phyloP scores from a whole-genome alignment of 169 alveolate genomes.

The Cryptosporidium ryanae region DNA sequence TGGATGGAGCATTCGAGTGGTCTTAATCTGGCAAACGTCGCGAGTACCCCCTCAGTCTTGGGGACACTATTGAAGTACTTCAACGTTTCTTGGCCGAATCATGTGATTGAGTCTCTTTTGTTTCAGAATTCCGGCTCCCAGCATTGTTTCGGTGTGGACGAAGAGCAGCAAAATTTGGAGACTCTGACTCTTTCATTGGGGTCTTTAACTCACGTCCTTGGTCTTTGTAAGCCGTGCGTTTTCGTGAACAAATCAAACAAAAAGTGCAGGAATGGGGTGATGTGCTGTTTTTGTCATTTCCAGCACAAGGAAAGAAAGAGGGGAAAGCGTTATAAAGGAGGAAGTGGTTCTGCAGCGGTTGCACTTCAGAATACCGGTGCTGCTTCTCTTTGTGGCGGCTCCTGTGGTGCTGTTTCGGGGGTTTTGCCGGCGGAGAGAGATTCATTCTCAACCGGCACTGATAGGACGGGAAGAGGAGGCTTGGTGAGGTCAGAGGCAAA shows the following conservation, averaged over 20 bases:
- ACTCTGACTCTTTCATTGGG: constrained; percentile 73
- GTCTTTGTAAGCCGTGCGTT: constrained; percentile 84
- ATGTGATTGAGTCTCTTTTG: constrained; percentile 8
- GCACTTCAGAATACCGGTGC: no score
- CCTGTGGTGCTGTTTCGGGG: no score
- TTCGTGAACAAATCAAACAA: constrained; percentile 82
- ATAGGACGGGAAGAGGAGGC: background rate
- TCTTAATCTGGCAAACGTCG: constrained; percentile 64
- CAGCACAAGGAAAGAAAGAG: constrained; percentile 78
- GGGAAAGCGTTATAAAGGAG: constrained; percentile 55
- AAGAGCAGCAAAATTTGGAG: background rate
- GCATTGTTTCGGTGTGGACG: background rate
- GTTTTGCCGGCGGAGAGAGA: no score
- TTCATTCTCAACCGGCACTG: no score
- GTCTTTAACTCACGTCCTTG: constrained; percentile 79
- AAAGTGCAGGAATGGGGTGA: constrained; percentile 80
- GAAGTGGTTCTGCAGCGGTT: background rate
- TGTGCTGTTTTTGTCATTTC: constrained; percentile 82
- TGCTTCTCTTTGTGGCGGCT: no score
- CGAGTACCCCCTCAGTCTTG: constrained; percentile 67
- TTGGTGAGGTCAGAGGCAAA: background rate
- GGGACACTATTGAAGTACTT: constrained; percentile 44
- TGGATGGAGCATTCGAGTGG: constrained; percentile 63
- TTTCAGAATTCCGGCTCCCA: background rate
- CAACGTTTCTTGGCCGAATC: constrained; percentile 49